Conservation (phyloP, 2,329 filamentous ascomycete genomes). For the Pyrenophora teres region DNA sequence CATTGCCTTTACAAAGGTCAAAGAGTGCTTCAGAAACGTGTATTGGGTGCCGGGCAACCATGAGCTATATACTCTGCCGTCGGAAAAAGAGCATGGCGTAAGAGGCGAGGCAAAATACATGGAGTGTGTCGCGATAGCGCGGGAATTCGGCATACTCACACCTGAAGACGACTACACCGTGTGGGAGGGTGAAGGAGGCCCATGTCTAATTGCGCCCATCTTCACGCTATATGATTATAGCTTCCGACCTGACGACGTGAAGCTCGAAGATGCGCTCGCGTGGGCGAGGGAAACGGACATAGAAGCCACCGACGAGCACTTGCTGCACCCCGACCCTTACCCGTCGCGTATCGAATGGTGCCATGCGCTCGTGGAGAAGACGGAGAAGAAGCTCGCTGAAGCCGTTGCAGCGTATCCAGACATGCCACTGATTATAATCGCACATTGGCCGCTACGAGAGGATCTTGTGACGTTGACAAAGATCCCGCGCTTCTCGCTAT, state of each 20-base stretch:
- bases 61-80: slow-evolving; percentile 60
- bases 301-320: slow-evolving; percentile 53
- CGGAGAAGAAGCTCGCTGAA: slow-evolving; percentile 48
- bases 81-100: slow-evolving; percentile 44
- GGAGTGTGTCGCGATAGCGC: slow-evolving; percentile 59
- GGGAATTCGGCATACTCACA: slow-evolving; percentile 58
- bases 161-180: slow-evolving; percentile 61
- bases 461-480: slow-evolving; percentile 51
- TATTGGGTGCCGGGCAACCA: slow-evolving; percentile 65
- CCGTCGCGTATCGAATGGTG: slow-evolving; percentile 53
- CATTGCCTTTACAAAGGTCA: slow-evolving; percentile 47
- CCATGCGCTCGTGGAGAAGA: slow-evolving; percentile 47
- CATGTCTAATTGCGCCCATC: slow-evolving; percentile 58
- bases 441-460: slow-evolving; percentile 55
- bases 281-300: slow-evolving; percentile 55
- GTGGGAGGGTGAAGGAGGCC: slow-evolving; percentile 59
- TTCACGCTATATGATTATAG: slow-evolving; percentile 66
- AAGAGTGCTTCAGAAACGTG: slow-evolving; percentile 52
- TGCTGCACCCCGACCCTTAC: slow-evolving; percentile 54
- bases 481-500: slow-evolving; percentile 52
- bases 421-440: slow-evolving; percentile 49
- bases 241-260: slow-evolving; percentile 58
- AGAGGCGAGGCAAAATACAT: slow-evolving; percentile 60
- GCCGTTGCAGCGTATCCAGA: slow-evolving; percentile 38
- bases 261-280: slow-evolving; percentile 53